phyloP scores from a whole-genome alignment of 129 eudicot species.

The Kitagawia praeruptora region DNA sequence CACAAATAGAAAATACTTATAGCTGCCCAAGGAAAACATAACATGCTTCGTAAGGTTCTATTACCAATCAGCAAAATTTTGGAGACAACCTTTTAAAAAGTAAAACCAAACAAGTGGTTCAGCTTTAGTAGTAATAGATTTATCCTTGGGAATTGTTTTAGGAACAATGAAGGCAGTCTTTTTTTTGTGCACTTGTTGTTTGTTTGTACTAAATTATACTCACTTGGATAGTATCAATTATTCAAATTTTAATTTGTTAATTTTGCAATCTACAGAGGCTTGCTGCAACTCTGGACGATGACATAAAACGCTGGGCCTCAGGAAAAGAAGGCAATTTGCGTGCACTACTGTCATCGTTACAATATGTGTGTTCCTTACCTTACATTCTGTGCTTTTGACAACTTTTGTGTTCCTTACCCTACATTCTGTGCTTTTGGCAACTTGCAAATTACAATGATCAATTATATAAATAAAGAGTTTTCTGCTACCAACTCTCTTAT shows the following conservation, averaged over 20 bases:
- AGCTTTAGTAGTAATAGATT: neutral
- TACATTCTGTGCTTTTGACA: conserved; percentile 1
- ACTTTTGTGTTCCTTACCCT: conserved; percentile 13
- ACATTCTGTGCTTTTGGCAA: neutral
- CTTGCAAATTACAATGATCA: neutral
- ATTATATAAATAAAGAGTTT: neutral
- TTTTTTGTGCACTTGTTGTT: neutral
- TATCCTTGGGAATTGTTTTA: neutral
- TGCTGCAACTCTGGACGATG: conserved; percentile 54
- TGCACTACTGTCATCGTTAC: conserved; percentile 79
- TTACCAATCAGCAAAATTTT: neutral
- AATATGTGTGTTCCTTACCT: conserved; percentile 27
- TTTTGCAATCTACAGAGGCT: conserved; percentile 50
- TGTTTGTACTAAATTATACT: neutral
- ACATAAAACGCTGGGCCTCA: conserved; percentile 85
- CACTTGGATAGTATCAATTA: neutral
- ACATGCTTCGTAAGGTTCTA: neutral
- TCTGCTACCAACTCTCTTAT: neutral
- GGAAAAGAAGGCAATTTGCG: conserved; percentile 96
- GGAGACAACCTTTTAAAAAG: neutral
- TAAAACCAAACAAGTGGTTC: neutral
- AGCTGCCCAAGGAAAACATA: neutral
- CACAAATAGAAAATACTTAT: neutral
- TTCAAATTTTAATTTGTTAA: neutral
- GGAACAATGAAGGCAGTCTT: neutral